Evolutionary conservation across 1,284 basidiomycete species (phyloP).

Genomic region (Pisolithus thermaeus): DNA sequence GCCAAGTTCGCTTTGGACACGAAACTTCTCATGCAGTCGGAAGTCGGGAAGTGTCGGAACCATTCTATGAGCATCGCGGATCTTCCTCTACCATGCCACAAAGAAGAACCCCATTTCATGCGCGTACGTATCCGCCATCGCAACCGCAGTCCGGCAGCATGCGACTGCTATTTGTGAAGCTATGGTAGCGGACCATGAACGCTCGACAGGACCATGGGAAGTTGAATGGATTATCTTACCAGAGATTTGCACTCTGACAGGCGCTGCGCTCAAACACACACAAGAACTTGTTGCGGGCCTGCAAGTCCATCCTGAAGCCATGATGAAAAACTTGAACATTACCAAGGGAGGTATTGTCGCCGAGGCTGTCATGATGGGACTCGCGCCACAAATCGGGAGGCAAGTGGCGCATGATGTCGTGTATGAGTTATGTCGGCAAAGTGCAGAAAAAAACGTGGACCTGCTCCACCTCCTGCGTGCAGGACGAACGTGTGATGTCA

Average conservation of each 20-base stretch:
- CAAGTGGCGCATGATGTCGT: constrained; percentile 39
- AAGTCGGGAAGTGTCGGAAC: constrained; percentile 39
- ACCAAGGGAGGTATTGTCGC: constrained; percentile 36
- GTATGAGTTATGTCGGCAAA: constrained; percentile 34
- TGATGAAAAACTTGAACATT: constrained; percentile 34
- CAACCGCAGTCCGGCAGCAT: constrained; percentile 34
- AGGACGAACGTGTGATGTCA: constrained; percentile 22
- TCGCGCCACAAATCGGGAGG: constrained; percentile 35
- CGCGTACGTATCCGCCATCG: constrained; percentile 38
- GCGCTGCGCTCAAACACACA: constrained; percentile 34
- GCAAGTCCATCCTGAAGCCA: constrained; percentile 33
- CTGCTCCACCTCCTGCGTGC: constrained; percentile 30
- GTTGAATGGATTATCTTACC: constrained; percentile 43
- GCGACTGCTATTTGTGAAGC: constrained; percentile 35
- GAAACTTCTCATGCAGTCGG: constrained; percentile 42
- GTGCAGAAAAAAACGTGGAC: constrained; percentile 20
- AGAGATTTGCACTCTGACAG: constrained; percentile 37
- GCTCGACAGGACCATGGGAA: constrained; percentile 44
- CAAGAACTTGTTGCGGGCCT: constrained; percentile 30
- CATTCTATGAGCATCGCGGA: constrained; percentile 35
- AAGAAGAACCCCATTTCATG: constrained; percentile 38
- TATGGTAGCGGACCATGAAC: constrained; percentile 42
- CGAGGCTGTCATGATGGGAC: constrained; percentile 42
- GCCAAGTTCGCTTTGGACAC: constrained; percentile 39
- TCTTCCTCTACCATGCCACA: constrained; percentile 44